Base-by-base conservation (phyloP, 306 rosid genomes). In the Dalbergia cultrata region DNA sequence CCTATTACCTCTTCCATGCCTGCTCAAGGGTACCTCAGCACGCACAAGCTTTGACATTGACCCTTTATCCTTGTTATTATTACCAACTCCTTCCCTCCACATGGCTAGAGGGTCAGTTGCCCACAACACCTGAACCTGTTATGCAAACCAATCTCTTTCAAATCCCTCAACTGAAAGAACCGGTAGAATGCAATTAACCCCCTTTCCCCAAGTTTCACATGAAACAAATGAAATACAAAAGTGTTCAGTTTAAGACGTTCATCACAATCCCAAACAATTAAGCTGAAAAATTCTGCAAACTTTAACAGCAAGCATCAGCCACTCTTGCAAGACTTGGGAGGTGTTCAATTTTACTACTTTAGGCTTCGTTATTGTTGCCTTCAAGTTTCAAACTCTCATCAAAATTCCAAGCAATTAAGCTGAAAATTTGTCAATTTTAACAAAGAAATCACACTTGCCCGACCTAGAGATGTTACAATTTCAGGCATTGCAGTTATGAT, bases 71-170 rank as follows among this genome's bases (percentile, higher is more conserved):
- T 85, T 90, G 78, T 83, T 85, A 76, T 81, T 85, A 22, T 76
- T 84, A 47, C 90, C 92, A 81, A 94, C 82, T 80, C 98, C 98
- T 89, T 94, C 89, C 66, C 97, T 87, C 98, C 98, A 94, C 82
- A 89, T 87, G 12, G 91, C 94, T 35, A 86, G 80, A 65, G 95
- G 97, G 74, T 95, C 98, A 0, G 93, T 90, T 57, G 97, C 97
- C 97, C 98, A 94, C 81, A 94, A 22, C 16, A 94, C 97, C 82
- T 90, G 86, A 67, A 92, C 90, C 98, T 92, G 90, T 78, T 65
- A 37, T 50, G 58, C 17, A 16, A 33, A 74, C 57, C 34, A 26
- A 64, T 34, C 44, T 53, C 72, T 21, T 47, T 71, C 64, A 72
- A 47, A 57, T 37, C 47, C 49, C 63, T 43, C 26, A 10, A 4